Percentiles rank a stretch among this genome's conserved stretches.
Conservation (phyloP, 148 eudicot species). For the Vaccinium macrocarpon region DNA sequence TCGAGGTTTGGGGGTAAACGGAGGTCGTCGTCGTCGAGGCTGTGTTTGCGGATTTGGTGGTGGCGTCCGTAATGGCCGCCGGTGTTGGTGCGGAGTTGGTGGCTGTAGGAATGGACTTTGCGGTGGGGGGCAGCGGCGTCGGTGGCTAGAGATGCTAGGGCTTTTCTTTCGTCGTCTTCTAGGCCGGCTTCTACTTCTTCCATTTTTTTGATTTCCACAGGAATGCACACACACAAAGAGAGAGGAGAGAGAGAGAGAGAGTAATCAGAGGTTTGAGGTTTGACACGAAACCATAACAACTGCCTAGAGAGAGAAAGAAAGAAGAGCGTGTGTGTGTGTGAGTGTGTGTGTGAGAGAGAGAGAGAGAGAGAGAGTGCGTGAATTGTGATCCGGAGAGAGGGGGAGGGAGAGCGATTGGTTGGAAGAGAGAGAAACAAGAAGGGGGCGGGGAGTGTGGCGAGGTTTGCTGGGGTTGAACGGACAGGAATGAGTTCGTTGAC, state of each 20-base stretch:
- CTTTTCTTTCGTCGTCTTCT: constrained; percentile 55
- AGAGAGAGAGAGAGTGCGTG: not conserved
- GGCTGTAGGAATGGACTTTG: constrained; percentile 52
- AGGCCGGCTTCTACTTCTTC: constrained; percentile 31
- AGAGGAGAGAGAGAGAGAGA: not conserved
- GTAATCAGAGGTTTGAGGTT: not conserved
- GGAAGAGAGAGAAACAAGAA: not conserved
- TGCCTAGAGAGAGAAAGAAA: constrained; percentile 28
- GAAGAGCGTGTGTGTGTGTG: not conserved
- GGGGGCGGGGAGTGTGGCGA: constrained; percentile 23
- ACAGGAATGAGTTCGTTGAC: not conserved
- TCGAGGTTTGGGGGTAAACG: constrained; percentile 22
- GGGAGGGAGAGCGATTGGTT: constrained; percentile 1
- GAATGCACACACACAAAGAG: not conserved
- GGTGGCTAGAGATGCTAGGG: constrained; percentile 30
- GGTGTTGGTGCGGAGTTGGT: constrained; percentile 50
- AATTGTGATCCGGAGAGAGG: constrained; percentile 12
- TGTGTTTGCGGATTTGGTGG: constrained; percentile 58
- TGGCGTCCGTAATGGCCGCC: constrained; percentile 29
- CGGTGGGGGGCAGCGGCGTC: constrained; percentile 32
- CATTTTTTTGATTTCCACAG: not conserved
- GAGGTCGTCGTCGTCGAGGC: constrained; percentile 58
- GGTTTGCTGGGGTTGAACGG: constrained; percentile 20
- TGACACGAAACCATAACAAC: not conserved
- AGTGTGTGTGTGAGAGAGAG: constrained; percentile 22